These are phyloP conservation scores for Globisporangium irregulare DNA, from an alignment of 352 stramenopile species.

Conservation along the genomic window DNA sequence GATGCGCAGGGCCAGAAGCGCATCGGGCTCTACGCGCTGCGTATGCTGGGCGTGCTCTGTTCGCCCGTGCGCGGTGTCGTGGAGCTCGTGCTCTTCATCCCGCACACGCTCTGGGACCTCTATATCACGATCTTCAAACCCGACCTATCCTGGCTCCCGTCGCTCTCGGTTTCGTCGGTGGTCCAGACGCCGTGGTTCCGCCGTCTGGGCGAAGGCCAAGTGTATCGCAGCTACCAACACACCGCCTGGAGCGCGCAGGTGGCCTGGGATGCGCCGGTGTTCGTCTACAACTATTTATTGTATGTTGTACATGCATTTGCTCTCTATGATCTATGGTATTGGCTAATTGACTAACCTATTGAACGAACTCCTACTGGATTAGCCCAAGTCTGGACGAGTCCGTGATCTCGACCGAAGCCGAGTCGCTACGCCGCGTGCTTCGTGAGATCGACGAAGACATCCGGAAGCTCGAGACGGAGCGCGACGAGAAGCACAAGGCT, in stretches of 20 bases:
- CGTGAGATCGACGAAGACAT: slow-evolving; percentile 69
- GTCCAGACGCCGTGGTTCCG: slow-evolving; percentile 50
- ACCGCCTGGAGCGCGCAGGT: slow-evolving; percentile 46
- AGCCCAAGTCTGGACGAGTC: slow-evolving; percentile 62
- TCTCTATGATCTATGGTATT: not conserved
- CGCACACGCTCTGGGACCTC: slow-evolving; percentile 40
- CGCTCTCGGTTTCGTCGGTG: slow-evolving; percentile 21
- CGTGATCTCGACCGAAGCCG: slow-evolving; percentile 51
- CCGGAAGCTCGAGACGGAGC: slow-evolving; percentile 46
- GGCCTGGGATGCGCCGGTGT: slow-evolving; percentile 68
- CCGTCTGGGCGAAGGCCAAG: slow-evolving; percentile 46
- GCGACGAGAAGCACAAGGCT: slow-evolving; percentile 36
- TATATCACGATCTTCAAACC: slow-evolving; percentile 40
- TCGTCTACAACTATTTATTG: slow-evolving; percentile 75
- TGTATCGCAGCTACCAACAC: slow-evolving; percentile 46
- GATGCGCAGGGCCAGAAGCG: slow-evolving; percentile 44
- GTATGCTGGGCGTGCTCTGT: slow-evolving; percentile 47
- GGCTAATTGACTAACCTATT: not conserved
- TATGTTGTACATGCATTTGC: slow-evolving; percentile 23
- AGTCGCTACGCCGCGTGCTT: slow-evolving; percentile 64
- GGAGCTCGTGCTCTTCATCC: slow-evolving; percentile 51
- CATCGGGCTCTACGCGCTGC: slow-evolving; percentile 53
- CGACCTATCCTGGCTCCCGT: slow-evolving; percentile 25
- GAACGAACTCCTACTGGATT: not conserved
- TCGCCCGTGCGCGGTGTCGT: slow-evolving; percentile 51